Evolutionary conservation across 2,329 filamentous ascomycete species (phyloP).

Genomic region (Pseudogymnoascus sp.): DNA sequence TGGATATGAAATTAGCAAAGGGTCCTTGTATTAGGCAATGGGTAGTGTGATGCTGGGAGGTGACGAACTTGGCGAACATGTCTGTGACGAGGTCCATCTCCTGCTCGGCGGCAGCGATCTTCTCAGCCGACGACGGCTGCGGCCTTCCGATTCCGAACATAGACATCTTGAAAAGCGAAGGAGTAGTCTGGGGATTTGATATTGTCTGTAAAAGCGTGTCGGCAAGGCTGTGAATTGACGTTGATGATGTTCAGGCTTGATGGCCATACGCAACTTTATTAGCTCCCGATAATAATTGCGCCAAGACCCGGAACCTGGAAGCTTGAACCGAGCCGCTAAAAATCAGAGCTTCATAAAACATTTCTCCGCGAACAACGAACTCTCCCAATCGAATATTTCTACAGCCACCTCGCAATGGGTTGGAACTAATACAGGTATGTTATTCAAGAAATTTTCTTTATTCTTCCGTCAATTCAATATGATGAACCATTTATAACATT

Average conservation of each 20-base stretch:
- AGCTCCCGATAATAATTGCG: conserved; percentile 8
- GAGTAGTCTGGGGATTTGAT: not conserved
- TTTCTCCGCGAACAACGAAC: not conserved
- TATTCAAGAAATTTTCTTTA: not conserved
- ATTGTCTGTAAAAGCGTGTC: not conserved
- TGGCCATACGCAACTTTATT: conserved; percentile 6
- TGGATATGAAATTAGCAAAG: conserved; percentile 30
- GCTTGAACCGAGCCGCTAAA: conserved; percentile 15
- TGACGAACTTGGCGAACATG: conserved; percentile 87
- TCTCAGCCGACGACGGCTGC: conserved; percentile 90
- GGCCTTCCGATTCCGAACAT: conserved; percentile 66
- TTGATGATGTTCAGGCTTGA: conserved; percentile 10
- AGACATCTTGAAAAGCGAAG: conserved; percentile 46
- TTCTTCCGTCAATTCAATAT: conserved; percentile 21
- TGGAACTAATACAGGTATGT: conserved; percentile 2
- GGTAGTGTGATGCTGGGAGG: conserved; percentile 12
- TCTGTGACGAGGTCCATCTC: conserved; percentile 97
- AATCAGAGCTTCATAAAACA: conserved; percentile 16
- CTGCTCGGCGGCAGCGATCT: conserved; percentile 91
- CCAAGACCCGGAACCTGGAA: conserved; percentile 9
- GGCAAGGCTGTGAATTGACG: conserved; percentile 2
- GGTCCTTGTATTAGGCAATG: not conserved
- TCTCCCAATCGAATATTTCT: conserved; percentile 14
- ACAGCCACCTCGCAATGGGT: not conserved
- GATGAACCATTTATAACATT: conserved; percentile 44